These are phyloP conservation scores for Ophiocordyceps australis DNA, from an alignment of 2,329 filamentous ascomycete species.

Conservation along the genomic window DNA sequence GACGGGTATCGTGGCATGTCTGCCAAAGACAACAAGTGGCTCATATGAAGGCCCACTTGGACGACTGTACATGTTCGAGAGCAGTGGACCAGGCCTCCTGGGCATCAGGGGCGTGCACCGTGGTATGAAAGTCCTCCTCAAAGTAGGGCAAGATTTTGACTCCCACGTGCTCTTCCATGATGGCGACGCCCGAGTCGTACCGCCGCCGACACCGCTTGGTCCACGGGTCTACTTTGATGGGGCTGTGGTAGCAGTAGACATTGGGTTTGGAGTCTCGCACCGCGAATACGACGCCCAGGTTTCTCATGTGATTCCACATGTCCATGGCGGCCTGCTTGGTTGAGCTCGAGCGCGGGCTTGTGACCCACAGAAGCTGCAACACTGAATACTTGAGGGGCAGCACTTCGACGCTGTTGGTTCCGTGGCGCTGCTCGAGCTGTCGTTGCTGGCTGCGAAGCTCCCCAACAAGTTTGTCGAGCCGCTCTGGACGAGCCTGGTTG, in stretches of 20 bases:
- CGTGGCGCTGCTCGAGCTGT: constrained; percentile 16
- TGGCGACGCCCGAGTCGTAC: constrained; percentile 17
- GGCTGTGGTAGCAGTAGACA: constrained; percentile 22
- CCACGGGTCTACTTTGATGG: constrained; percentile 23
- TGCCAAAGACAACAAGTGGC: too few species aligned
- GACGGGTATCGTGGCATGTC: too few species aligned
- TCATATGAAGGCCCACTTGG: constrained; percentile 14
- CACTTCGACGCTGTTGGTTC: constrained; percentile 14
- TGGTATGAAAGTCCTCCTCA: constrained; percentile 23
- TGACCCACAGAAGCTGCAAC: constrained; percentile 18
- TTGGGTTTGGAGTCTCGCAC: constrained; percentile 18
- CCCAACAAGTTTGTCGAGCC: constrained; percentile 15
- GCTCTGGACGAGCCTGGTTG: constrained; percentile 16
- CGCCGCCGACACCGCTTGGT: constrained; percentile 21
- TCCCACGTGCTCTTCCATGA: constrained; percentile 18
- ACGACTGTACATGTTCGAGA: constrained; percentile 10
- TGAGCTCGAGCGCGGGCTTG: constrained; percentile 13
- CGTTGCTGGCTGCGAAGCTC: constrained; percentile 18
- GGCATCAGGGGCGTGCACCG: constrained; percentile 17
- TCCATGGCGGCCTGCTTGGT: constrained; percentile 17
- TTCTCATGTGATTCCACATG: constrained; percentile 17
- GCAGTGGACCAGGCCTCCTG: constrained; percentile 18
- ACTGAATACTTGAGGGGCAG: constrained; percentile 20
- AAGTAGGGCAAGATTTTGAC: constrained; percentile 21
- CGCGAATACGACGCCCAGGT: constrained; percentile 14